Base-by-base conservation (phyloP, 805 yeast genomes). In the Lipomyces spencermartinsiae region DNA sequence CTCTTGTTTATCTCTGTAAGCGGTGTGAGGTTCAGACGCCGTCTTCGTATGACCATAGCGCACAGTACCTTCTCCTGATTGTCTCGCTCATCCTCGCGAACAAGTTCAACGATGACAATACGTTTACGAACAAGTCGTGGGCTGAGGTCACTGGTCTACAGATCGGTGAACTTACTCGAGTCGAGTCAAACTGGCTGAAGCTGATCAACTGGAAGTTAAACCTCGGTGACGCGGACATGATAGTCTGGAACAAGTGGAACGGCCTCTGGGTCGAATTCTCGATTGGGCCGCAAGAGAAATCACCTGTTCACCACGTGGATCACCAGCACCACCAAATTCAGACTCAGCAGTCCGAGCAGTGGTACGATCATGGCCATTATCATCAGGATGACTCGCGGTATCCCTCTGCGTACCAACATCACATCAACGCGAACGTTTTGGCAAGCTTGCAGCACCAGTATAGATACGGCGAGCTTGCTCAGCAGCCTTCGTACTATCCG, bases 61-160 rank as follows among this genome's bases (percentile, higher is more conserved):
- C 70, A 58, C 67, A 69, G 75, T 91, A 84, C 80, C 83, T 80
- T 76, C 84, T 81, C 77, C 78, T 92, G 55, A 87, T 89, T 56
- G 83, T 90, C 25, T 84, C 96, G 2, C 83, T 94, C 57, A 86
- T 94, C 49, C 82, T 94, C 69, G 97, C 97, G 59, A 94, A 94
- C 82, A 94, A 94, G 80, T 92, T 92, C 78, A 92, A 93, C 77
- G 98, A 94, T 80, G 99, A 94, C 81, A 93, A 94, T 80, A 94
- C 98, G 35, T 94, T 94, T 77, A 92, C 97, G 69, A 94, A 94
- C 80, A 89, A 88, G 75, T 92, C 97, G 7, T 94, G 99, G 99
- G 86, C 92, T 55, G 93, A 92, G 70, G 98, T 98, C n/a, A 91
- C 97, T 4, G 96, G 96, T 22, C 84, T 94, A 70, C 79, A 86